Evolutionary conservation across 768 basidiomycete genomes (phyloP).

Genomic region (Artomyces pyxidatus): DNA sequence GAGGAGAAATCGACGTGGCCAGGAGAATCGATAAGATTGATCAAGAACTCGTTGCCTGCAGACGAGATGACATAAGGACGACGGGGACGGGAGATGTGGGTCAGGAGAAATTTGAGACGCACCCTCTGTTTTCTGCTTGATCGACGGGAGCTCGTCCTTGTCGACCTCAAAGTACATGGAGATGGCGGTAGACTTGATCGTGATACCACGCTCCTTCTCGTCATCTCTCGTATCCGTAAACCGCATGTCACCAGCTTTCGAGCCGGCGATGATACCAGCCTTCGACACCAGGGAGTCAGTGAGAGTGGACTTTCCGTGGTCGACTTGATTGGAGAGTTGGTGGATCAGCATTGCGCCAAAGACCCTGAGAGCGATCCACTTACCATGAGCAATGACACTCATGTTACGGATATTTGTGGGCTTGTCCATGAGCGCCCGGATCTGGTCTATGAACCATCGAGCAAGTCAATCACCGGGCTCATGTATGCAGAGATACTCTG

Average conservation of each 20-base stretch:
- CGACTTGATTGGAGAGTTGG: constrained; percentile 53
- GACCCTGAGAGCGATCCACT: constrained; percentile 24
- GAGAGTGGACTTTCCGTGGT: constrained; percentile 99
- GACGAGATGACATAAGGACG: constrained; percentile 7
- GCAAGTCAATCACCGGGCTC: constrained; percentile 21
- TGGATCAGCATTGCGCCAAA: constrained; percentile 12
- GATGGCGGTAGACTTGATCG: constrained; percentile 99
- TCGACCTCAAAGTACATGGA: constrained; percentile 98
- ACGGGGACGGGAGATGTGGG: constrained; percentile 2
- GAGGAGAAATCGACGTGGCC: constrained; percentile 99
- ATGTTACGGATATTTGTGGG: constrained; percentile 93
- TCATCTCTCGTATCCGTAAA: constrained; percentile 97
- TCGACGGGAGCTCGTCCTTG: constrained; percentile 77
- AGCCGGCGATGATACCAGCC: constrained; percentile 94
- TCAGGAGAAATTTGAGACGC: constrained; percentile 18
- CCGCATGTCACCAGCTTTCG: constrained; percentile 94
- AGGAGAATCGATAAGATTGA: constrained; percentile 99
- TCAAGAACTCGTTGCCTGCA: constrained; percentile 90
- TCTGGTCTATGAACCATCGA: constrained; percentile 53
- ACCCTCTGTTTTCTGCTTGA: constrained; percentile 95
- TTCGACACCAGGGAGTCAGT: constrained; percentile 99
- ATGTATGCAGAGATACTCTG: constrained; percentile 20
- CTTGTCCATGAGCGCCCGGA: constrained; percentile 81
- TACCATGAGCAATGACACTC: constrained; percentile 90
- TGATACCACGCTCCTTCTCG: constrained; percentile 99